Evolutionary conservation across 73 alveolate genomes (phyloP).

Genomic region (Durusdinium trenchii): DNA sequence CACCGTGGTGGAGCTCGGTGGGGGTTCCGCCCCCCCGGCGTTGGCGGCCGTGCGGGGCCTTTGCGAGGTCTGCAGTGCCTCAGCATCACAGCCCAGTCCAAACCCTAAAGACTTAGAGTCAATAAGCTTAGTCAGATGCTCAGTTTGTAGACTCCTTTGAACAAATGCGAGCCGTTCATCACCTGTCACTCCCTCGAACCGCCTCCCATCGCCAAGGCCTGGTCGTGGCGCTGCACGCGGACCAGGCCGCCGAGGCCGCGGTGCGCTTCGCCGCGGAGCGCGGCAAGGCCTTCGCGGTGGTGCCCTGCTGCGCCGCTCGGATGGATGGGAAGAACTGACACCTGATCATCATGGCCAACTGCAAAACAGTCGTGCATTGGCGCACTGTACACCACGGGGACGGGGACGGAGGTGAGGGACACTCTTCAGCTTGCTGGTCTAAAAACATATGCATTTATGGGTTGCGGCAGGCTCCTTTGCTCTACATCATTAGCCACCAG

Average conservation of each 20-base stretch:
- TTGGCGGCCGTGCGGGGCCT: slow-evolving; percentile 6
- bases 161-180: too few relatives aligned
- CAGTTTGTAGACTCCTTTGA: too few relatives aligned
- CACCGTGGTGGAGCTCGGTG: slow-evolving; percentile 24
- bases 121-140: too few relatives aligned
- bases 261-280: slow-evolving; percentile 29
- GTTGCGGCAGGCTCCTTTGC: too few relatives aligned
- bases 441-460: too few relatives aligned
- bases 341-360: neutral
- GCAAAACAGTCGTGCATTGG: neutral
- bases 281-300: slow-evolving; percentile 54
- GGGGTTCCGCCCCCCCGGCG: neutral
- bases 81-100: neutral
- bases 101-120: too few relatives aligned
- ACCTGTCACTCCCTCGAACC: too few relatives aligned
- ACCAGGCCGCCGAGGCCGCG: slow-evolving; percentile 32
- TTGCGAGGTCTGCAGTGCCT: neutral
- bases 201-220: neutral
- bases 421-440: too few relatives aligned
- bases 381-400: too few relatives aligned
- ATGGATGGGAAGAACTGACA: neutral
- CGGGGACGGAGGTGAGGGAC: too few relatives aligned
- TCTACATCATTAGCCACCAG: too few relatives aligned
- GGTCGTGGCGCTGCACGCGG: slow-evolving; percentile 56
- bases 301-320: slow-evolving; percentile 41